Conservation (phyloP, 2,329 filamentous ascomycete genomes). For the Aspergillus carbonarius region DNA sequence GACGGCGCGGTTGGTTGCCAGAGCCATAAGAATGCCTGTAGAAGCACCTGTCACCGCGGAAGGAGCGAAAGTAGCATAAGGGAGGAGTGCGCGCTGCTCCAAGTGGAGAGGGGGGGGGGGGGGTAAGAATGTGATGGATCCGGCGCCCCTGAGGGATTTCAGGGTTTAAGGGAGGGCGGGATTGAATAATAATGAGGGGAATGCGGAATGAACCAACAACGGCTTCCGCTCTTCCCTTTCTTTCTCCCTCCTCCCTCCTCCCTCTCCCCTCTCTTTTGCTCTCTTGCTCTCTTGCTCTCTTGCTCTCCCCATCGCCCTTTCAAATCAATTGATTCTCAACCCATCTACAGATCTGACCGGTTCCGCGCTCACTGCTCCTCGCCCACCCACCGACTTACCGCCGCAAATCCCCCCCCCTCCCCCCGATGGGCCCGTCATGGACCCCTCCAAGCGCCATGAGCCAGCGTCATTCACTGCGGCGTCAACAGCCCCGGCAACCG, state of each 20-base stretch:
- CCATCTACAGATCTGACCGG: background rate
- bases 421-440: conserved; percentile 29
- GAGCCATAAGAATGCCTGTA: no score
- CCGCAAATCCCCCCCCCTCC: background rate
- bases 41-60: background rate
- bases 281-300: background rate
- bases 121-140: background rate
- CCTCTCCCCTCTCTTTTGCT: background rate
- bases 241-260: conserved; percentile 1
- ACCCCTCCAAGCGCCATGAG: conserved; percentile 30
- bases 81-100: background rate
- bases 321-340: background rate
- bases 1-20: no score
- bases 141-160: background rate
- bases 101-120: background rate
- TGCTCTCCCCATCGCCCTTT: background rate
- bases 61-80: background rate
- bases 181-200: background rate
- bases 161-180: background rate
- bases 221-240: background rate
- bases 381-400: background rate
- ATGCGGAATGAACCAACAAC: no score
- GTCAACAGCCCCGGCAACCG: conserved; percentile 19
- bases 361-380: background rate
- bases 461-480: conserved; percentile 21